Evolutionary conservation across 306 rosid species (phyloP).

Genomic region (Carpinus fangiana): DNA sequence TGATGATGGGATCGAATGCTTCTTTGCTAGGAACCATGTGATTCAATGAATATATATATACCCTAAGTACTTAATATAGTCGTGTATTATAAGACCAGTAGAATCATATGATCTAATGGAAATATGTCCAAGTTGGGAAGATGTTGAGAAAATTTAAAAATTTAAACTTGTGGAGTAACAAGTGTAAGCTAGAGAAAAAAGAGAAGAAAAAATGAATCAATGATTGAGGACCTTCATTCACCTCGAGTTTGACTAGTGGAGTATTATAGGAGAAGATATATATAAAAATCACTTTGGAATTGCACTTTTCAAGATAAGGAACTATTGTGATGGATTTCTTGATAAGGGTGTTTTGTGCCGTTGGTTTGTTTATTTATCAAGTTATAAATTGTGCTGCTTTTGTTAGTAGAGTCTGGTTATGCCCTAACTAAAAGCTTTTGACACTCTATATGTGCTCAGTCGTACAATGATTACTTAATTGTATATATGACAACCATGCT

Average conservation of each 20-base stretch:
- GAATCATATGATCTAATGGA: too few species aligned
- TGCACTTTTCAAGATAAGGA: neutral
- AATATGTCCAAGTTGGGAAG: neutral
- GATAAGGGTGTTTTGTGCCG: neutral
- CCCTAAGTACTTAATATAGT: too few species aligned
- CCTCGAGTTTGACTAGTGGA: neutral
- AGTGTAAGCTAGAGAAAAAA: neutral
- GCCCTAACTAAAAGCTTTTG: neutral
- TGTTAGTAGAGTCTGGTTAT: neutral
- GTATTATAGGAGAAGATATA: neutral
- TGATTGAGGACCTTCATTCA: neutral
- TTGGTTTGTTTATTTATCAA: neutral
- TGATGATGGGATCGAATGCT: neutral
- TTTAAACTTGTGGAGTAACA: neutral
- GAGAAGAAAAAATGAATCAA: neutral
- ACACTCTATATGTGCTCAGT: neutral
- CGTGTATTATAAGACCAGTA: too few species aligned
- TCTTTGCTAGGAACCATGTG: too few species aligned
- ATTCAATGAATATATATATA: too few species aligned
- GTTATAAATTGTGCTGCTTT: neutral
- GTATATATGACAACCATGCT: neutral
- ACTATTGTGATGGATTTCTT: neutral
- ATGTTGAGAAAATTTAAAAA: neutral
- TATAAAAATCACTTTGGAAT: neutral
- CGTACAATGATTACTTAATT: neutral